Evolutionary conservation across 2,329 filamentous ascomycete genomes (phyloP), one percentile per base, ranked within the genome.

Genomic region (Trichoderma sp.): DNA sequence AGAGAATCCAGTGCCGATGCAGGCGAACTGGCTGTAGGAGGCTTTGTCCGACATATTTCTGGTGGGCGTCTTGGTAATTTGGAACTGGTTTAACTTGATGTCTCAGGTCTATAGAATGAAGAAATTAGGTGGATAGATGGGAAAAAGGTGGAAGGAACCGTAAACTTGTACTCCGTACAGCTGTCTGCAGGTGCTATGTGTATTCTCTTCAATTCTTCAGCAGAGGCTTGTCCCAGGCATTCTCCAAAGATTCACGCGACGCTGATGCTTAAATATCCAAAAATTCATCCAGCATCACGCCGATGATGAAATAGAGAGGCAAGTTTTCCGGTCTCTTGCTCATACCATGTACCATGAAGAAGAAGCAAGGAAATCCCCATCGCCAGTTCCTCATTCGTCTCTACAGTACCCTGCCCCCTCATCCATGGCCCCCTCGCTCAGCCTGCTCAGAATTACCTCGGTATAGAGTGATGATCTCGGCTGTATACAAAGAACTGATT

Each of bases 1-100:
- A 0, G 88, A 89, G 75, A 89, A 86, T 14, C 90, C 90, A 1
- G 87, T 86, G 32, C 90, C 90, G 51, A 92, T 85, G 75, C 81
- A 83, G 34, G 80, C 81, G 73, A 84, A 84, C 74, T 80, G 80
- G 72, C 76, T 82, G 73, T 82, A 83, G 60, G 62, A 72, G 26
- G 34, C n/a, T 4, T 68, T 68, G 7, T 43, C 64, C 9, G 43
- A 4, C 43, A 21, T 51, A 51, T 51, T 51, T 21, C 43, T 24
- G n/a, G 18, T 7, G 43, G 9, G 8, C 7, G 39, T 51, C 4
- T 53, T 12, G n/a, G 47, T 21, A 21, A 12, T 14, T 24, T 24
- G 21, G 21, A 53, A 24, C n/a, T 24, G 21, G n/a, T 6, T 53
- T 53, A 5, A 12, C 5, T 1, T 24, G 47, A 24, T 24, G 47